Percentiles rank a stretch among this genome's conserved stretches.
phyloP scores from a whole-genome alignment of 768 basidiomycete genomes.

The Trametes gibbosa region DNA sequence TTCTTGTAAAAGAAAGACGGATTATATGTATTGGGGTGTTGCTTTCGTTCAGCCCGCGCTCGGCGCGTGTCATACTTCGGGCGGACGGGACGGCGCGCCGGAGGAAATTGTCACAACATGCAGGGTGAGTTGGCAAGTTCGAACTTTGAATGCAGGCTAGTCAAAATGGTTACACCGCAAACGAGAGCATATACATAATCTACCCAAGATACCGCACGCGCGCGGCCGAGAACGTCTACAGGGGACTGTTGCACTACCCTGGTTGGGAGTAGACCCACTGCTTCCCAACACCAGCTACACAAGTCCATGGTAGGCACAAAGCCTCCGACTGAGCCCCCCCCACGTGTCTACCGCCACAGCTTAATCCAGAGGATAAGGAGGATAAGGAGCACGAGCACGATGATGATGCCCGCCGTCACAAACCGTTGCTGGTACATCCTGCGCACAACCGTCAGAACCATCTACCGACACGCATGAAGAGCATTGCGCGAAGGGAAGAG shows the following conservation, averaged over 20 bases:
- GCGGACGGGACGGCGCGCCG: too few species aligned
- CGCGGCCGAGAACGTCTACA: not conserved
- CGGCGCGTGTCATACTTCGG: too few species aligned
- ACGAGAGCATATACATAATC: conserved; percentile 12
- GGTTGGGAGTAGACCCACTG: not conserved
- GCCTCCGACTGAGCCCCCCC: not conserved
- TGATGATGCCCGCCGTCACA: conserved; percentile 83
- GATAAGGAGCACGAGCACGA: conserved; percentile 82
- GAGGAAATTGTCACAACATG: too few species aligned
- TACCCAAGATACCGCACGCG: not conserved
- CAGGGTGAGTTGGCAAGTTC: too few species aligned
- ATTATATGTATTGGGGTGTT: too few species aligned
- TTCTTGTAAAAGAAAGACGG: too few species aligned
- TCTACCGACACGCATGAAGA: conserved; percentile 19
- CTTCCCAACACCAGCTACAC: not conserved
- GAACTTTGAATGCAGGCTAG: too few species aligned
- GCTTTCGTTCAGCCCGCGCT: too few species aligned
- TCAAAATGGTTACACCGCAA: not conserved
- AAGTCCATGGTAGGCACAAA: not conserved
- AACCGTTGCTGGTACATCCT: conserved; percentile 98
- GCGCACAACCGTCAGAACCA: conserved; percentile 23
- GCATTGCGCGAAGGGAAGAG: conserved; percentile 1
- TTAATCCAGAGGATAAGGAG: conserved; percentile 80
- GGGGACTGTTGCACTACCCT: not conserved
- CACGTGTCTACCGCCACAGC: conserved; percentile 39